Evolutionary conservation across 2,329 filamentous ascomycete species (phyloP).

Genomic region (Exophiala bonariae): DNA sequence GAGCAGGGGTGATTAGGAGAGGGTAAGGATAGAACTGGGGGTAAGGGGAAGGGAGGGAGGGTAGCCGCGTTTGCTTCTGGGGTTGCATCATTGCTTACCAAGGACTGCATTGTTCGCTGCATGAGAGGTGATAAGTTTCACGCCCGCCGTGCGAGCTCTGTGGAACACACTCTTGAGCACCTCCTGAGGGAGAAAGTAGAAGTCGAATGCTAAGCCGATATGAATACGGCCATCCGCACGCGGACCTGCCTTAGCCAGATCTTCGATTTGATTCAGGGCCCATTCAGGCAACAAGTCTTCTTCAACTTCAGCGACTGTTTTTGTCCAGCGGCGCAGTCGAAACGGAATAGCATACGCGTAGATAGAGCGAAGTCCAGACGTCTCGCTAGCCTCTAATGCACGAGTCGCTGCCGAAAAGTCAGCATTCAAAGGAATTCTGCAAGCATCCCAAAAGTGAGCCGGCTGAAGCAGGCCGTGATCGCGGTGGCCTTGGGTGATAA

Average conservation of each 20-base stretch:
- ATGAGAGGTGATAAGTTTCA: constrained; percentile 30
- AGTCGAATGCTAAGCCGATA: constrained; percentile 32
- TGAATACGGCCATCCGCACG: constrained; percentile 31
- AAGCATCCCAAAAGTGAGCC: no score
- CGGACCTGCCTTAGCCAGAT: constrained; percentile 19
- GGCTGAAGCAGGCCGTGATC: constrained; percentile 27
- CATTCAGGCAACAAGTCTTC: constrained; percentile 11
- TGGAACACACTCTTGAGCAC: constrained; percentile 25
- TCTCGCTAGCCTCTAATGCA: no score
- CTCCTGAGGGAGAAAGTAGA: constrained; percentile 12
- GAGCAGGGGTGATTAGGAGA: no score
- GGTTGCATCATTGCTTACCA: no score
- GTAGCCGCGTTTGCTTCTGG: no score
- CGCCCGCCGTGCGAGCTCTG: constrained; percentile 18
- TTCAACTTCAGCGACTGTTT: constrained; percentile 8
- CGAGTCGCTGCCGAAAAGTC: no score
- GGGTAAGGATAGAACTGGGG: no score
- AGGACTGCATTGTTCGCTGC: no score
- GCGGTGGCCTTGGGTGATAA: constrained; percentile 20
- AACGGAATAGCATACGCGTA: constrained; percentile 30
- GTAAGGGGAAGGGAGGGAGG: no score
- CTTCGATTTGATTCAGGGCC: constrained; percentile 25
- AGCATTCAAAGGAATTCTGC: no score
- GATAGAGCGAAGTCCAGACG: constrained; percentile 31
- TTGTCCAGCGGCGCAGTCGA: constrained; percentile 25